These are phyloP conservation scores for Xylaria telfairii DNA, from an alignment of 495 filamentous ascomycete species.

Conservation along the genomic window DNA sequence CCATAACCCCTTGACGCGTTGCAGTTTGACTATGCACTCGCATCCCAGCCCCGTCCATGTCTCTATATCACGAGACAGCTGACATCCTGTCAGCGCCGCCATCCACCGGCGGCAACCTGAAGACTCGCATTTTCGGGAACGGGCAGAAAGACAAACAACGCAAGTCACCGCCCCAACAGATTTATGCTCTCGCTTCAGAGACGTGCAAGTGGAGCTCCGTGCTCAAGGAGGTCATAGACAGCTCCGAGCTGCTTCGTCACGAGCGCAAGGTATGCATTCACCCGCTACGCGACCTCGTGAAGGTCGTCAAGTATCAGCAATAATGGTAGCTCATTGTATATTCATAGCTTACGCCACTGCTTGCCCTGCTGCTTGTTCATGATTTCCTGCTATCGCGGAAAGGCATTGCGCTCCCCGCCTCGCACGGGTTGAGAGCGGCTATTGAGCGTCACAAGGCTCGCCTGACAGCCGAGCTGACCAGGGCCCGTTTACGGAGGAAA, in stretches of 20 bases:
- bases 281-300: conserved; percentile 26
- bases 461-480: conserved; percentile 79
- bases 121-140: conserved; percentile 76
- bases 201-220: conserved; percentile 88
- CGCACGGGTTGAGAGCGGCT: conserved; percentile 75
- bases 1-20: not conserved
- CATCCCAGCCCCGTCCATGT: conserved; percentile 62
- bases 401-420: conserved; percentile 77
- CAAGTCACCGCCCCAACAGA: conserved; percentile 77
- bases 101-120: conserved; percentile 76
- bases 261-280: conserved; percentile 75
- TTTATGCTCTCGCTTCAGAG: conserved; percentile 86
- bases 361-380: conserved; percentile 83
- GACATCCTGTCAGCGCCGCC: conserved; percentile 66
- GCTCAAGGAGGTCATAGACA: conserved; percentile 84
- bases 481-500: conserved; percentile 73
- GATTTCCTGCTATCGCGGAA: conserved; percentile 81
- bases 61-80: conserved; percentile 92
- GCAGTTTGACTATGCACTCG: conserved; percentile 18
- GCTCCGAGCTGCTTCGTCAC: conserved; percentile 67
- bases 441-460: conserved; percentile 83
- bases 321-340: not conserved
- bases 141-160: conserved; percentile 60
- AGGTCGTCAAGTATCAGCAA: not conserved
- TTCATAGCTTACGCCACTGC: conserved; percentile 74